Conservation (phyloP, 805 yeast species). For the Zygoascus flipseniorum region DNA sequence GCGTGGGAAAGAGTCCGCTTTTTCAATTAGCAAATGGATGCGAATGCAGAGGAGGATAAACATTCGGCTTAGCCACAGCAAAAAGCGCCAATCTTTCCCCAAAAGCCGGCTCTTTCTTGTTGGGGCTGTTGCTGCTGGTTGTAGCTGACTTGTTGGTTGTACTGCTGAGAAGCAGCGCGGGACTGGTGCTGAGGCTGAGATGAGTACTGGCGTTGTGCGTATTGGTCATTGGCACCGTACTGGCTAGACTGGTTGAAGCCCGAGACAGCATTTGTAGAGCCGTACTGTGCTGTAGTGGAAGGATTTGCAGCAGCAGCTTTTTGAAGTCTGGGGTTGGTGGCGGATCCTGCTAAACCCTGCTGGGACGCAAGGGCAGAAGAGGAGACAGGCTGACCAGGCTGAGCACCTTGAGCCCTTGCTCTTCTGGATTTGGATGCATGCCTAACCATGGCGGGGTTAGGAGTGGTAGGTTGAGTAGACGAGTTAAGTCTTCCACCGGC, state of each 20-base stretch:
- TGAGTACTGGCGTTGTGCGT: slow-evolving; percentile 12
- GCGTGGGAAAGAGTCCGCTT: too few relatives aligned
- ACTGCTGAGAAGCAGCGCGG: slow-evolving; percentile 13
- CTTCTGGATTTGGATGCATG: slow-evolving; percentile 27
- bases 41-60: too few relatives aligned
- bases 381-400: not conserved
- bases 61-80: slow-evolving; percentile 24
- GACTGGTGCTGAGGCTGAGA: slow-evolving; percentile 13
- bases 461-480: slow-evolving; percentile 30
- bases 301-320: not conserved
- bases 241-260: slow-evolving; percentile 15
- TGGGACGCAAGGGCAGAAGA: slow-evolving; percentile 10
- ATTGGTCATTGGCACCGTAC: slow-evolving; percentile 10
- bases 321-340: not conserved
- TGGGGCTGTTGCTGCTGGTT: slow-evolving; percentile 10
- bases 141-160: slow-evolving; percentile 5
- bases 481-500: slow-evolving; percentile 34
- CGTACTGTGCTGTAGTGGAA: slow-evolving; percentile 1
- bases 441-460: slow-evolving; percentile 27
- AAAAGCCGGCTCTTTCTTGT: slow-evolving; percentile 24
- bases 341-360: not conserved
- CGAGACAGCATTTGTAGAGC: slow-evolving; percentile 8
- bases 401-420: slow-evolving; percentile 13
- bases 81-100: slow-evolving; percentile 24
- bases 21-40: too few relatives aligned